Conservation (phyloP, 2,329 filamentous ascomycete species). For the Fusarium sp. region DNA sequence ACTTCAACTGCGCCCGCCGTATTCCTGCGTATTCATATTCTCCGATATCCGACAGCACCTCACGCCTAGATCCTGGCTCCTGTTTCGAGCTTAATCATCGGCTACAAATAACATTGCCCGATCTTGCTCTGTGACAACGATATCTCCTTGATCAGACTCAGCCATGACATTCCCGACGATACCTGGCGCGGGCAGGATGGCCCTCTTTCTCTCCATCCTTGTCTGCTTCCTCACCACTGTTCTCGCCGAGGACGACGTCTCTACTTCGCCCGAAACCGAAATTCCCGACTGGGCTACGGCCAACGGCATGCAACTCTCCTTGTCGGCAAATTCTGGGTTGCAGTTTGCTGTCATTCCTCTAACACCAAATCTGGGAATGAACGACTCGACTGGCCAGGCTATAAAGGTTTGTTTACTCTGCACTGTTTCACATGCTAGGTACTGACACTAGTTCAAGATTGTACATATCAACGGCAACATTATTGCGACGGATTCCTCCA, state of each 20-base stretch:
- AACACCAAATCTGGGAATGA: constrained; percentile 60
- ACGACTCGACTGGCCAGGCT: constrained; percentile 53
- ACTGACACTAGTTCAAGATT: constrained; percentile 52
- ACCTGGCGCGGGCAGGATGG: constrained; percentile 22
- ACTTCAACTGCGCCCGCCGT: constrained; percentile 29
- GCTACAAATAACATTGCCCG: background rate
- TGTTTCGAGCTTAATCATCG: constrained; percentile 15
- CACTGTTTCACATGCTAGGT: constrained; percentile 4
- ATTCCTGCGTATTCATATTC: constrained; percentile 36
- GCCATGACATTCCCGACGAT: constrained; percentile 33
- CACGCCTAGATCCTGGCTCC: constrained; percentile 17
- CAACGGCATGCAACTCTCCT: constrained; percentile 59
- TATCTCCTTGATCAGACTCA: background rate
- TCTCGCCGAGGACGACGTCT: constrained; percentile 52
- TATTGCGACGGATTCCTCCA: constrained; percentile 60
- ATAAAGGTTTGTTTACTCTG: constrained; percentile 55
- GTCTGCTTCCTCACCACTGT: constrained; percentile 51
- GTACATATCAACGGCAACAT: constrained; percentile 63
- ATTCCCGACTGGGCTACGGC: constrained; percentile 58
- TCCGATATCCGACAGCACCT: constrained; percentile 31
- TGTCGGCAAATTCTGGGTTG: constrained; percentile 52
- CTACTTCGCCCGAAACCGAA: constrained; percentile 54
- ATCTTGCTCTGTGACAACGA: constrained; percentile 1
- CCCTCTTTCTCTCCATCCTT: constrained; percentile 36
- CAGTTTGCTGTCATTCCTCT: constrained; percentile 63